Evolutionary conservation across 2,329 filamentous ascomycete species (phyloP).

Genomic region (Orbilia javanica): DNA sequence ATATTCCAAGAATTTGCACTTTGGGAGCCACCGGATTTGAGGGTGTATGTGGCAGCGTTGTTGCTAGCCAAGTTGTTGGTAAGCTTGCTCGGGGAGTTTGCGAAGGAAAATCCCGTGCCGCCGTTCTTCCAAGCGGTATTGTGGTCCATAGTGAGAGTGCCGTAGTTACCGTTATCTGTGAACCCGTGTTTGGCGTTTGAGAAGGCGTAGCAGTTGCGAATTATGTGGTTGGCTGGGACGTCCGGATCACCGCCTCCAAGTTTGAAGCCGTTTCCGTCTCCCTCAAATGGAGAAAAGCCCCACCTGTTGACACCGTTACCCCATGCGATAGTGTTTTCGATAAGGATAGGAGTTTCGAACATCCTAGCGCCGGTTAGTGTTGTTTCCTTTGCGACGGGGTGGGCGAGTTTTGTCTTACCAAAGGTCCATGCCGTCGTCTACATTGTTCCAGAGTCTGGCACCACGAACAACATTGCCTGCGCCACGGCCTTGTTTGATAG

Average conservation of each 20-base stretch:
- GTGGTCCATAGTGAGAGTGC: slow-evolving; percentile 65
- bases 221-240: slow-evolving; percentile 66
- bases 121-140: slow-evolving; percentile 69
- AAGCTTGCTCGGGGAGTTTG: slow-evolving; percentile 64
- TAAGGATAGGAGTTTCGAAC: slow-evolving; percentile 67
- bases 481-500: slow-evolving; percentile 68
- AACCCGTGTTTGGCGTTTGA: slow-evolving; percentile 67
- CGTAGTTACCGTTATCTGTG: slow-evolving; percentile 68
- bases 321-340: slow-evolving; percentile 68
- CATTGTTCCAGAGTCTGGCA: slow-evolving; percentile 69
- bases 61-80: slow-evolving; percentile 66
- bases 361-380: slow-evolving; percentile 42
- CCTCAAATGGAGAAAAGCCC: slow-evolving; percentile 66
- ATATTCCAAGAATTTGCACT: slow-evolving; percentile 68
- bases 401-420: slow-evolving; percentile 60
- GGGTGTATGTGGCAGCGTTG: slow-evolving; percentile 63
- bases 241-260: slow-evolving; percentile 65
- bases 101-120: slow-evolving; percentile 66
- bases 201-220: slow-evolving; percentile 68
- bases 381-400: slow-evolving; percentile 36
- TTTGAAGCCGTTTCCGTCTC: slow-evolving; percentile 69
- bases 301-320: slow-evolving; percentile 68
- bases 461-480: slow-evolving; percentile 68
- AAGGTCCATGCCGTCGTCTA: slow-evolving; percentile 69
- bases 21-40: slow-evolving; percentile 61